Base-by-base conservation (phyloP, 495 filamentous ascomycete species). In the Rostrohypoxylon terebratum region DNA sequence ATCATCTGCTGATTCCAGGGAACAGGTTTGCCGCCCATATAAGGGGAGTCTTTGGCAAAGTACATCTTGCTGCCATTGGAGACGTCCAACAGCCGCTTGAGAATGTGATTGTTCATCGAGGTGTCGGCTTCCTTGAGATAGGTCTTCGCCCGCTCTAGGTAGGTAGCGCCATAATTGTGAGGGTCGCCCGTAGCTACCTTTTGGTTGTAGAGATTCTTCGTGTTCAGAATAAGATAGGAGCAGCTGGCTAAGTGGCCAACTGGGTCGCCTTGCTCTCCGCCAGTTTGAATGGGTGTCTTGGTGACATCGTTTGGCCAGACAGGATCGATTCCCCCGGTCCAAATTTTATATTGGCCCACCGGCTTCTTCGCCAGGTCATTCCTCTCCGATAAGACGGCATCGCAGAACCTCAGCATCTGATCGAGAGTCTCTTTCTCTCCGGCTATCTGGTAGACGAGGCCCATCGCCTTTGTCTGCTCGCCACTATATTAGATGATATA, bases 1-100 rank as follows among this genome's bases (percentile, higher is more conserved):
- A 74, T 74, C 71, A 74, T 74, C 61, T 71, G 71, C 16, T 74
- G 67, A 28, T 74, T 74, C 71, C 67, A 74, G 10, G 71, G 67
- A 10, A 74, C 71, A n/a, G 71, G 23, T 10, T 74, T 63, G 0
- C 66, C 66, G 31, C 60, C 45, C 71, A 59, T 74, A 16, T 74
- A 74, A 20, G 67, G 67, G 5, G 40, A 13, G 34, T 73, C 71
- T 21, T 68, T 69, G 11, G 71, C 71, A 33, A 74, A 74, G 53
- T 74, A 71, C 66, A 74, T 74, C 55, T 67, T 74, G 50, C 66
- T 70, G n/a, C 55, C 67, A 16, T 66, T 62, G 1, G 69, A 68
- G 21, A 72, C 16, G 21, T 64, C 69, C 4, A 72, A 53, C 4
- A 72, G 38, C 14, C 63, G 57, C 28, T 63, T 68, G 0, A 68